Evolutionary conservation across 305 asterid genomes (phyloP).

Genomic region (Fraxinus greggii): DNA sequence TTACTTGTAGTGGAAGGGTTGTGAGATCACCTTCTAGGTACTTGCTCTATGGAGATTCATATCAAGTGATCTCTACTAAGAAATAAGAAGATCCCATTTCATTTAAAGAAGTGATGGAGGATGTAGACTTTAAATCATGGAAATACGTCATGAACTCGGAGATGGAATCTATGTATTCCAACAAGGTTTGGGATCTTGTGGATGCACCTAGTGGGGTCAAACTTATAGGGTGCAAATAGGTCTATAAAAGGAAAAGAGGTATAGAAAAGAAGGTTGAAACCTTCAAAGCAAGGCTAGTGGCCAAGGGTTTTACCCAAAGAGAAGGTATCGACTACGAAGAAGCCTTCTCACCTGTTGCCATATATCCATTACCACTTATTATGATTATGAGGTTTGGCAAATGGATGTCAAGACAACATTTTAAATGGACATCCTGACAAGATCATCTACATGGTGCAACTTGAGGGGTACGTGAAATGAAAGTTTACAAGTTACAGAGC

Average conservation of each 20-base stretch:
- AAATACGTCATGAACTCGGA: neutral
- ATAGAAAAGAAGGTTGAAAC: neutral
- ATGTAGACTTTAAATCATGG: too few species aligned
- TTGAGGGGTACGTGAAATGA: neutral
- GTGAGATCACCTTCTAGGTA: too few species aligned
- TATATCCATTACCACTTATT: neutral
- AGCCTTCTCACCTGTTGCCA: neutral
- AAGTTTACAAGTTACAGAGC: neutral
- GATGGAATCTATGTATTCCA: neutral
- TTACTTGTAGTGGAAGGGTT: too few species aligned
- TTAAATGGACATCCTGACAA: neutral
- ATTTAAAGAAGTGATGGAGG: too few species aligned
- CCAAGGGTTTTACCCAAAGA: too few species aligned
- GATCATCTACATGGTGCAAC: neutral
- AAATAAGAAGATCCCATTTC: too few species aligned
- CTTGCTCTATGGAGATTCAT: too few species aligned
- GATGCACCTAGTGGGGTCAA: neutral
- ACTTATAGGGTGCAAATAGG: neutral
- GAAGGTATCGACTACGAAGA: neutral
- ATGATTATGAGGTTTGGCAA: neutral
- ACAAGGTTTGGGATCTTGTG: neutral
- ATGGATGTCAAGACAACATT: too few species aligned
- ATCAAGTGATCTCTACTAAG: too few species aligned
- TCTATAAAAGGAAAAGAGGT: neutral
- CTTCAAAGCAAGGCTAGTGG: too few species aligned